Percentiles rank a stretch among this genome's conserved stretches.
These are phyloP conservation scores for Rhynchosporium agropyri DNA, from an alignment of 2,329 filamentous ascomycete species.

Conservation along the genomic window DNA sequence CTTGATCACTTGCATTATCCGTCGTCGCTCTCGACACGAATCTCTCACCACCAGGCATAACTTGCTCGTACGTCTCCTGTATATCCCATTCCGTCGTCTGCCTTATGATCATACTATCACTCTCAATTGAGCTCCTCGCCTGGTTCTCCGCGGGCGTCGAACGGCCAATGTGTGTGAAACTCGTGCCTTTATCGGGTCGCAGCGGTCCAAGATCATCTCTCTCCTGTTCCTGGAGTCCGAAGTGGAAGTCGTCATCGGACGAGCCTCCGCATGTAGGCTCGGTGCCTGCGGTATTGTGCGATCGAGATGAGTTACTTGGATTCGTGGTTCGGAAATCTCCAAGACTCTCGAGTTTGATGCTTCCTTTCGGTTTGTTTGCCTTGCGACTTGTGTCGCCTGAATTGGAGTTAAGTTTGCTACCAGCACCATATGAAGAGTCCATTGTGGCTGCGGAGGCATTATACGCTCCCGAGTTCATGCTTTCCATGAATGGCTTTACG, in stretches of 20 bases:
- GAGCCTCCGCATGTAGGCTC: not conserved
- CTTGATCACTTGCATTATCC: conserved; percentile 9
- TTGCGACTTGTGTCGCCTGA: conserved; percentile 21
- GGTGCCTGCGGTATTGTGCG: not conserved
- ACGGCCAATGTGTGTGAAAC: conserved; percentile 21
- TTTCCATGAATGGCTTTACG: conserved; percentile 34
- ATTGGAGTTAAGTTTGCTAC: conserved; percentile 22
- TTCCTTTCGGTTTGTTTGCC: conserved; percentile 10
- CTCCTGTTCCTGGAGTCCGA: conserved; percentile 2
- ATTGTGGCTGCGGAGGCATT: conserved; percentile 24
- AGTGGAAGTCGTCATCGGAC: conserved; percentile 13
- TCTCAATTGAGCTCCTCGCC: conserved; percentile 25
- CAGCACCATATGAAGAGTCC: conserved; percentile 22
- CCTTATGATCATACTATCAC: conserved; percentile 30
- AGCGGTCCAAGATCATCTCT: conserved; percentile 20
- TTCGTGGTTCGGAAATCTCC: conserved; percentile 7
- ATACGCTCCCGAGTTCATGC: conserved; percentile 28
- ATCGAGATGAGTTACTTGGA: not conserved
- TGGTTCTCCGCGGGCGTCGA: conserved; percentile 24
- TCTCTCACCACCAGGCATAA: not conserved
- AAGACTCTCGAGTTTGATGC: conserved; percentile 16
- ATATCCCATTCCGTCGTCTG: conserved; percentile 29
- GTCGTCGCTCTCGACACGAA: not conserved
- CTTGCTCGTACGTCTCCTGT: conserved; percentile 18
- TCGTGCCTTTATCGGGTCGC: conserved; percentile 26